Evolutionary conservation across 1,284 basidiomycete genomes (phyloP).

Genomic region (Leccinum colubrinum): DNA sequence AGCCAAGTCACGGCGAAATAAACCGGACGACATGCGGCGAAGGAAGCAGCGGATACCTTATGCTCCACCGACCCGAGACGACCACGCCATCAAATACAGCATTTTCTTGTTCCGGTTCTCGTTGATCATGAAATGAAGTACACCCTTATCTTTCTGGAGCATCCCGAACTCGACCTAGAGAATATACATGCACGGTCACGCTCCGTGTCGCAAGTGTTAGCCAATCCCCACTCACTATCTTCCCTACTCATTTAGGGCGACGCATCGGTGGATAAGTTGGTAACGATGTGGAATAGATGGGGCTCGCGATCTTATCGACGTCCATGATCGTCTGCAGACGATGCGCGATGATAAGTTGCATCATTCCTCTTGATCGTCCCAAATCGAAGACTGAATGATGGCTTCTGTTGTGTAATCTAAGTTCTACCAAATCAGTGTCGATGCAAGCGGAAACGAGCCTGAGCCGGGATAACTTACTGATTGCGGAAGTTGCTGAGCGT

Average conservation of each 20-base stretch:
- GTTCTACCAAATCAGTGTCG: not conserved
- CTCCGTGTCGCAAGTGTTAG: not conserved
- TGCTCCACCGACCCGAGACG: not conserved
- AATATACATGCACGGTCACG: not conserved
- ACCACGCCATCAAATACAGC: slow-evolving; percentile 26
- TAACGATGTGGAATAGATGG: slow-evolving; percentile 11
- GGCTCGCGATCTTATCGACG: slow-evolving; percentile 47
- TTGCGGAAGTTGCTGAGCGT: slow-evolving; percentile 37
- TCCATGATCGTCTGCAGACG: slow-evolving; percentile 72
- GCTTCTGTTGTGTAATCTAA: slow-evolving; percentile 31
- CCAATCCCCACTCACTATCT: slow-evolving; percentile 29
- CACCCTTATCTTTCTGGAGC: slow-evolving; percentile 43
- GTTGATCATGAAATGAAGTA: slow-evolving; percentile 47
- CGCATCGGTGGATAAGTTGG: slow-evolving; percentile 12
- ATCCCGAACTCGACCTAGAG: slow-evolving; percentile 42
- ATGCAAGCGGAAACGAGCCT: not conserved
- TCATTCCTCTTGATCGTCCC: slow-evolving; percentile 46
- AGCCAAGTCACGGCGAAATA: not conserved
- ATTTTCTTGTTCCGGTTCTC: slow-evolving; percentile 38
- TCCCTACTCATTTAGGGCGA: slow-evolving; percentile 33
- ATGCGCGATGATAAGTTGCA: slow-evolving; percentile 66
- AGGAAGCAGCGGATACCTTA: not conserved
- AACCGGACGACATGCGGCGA: not conserved
- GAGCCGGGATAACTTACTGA: slow-evolving; percentile 11
- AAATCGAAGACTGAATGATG: slow-evolving; percentile 37